Conservation (phyloP, 2,329 filamentous ascomycete species). For the Dactylellina haptotyla region DNA sequence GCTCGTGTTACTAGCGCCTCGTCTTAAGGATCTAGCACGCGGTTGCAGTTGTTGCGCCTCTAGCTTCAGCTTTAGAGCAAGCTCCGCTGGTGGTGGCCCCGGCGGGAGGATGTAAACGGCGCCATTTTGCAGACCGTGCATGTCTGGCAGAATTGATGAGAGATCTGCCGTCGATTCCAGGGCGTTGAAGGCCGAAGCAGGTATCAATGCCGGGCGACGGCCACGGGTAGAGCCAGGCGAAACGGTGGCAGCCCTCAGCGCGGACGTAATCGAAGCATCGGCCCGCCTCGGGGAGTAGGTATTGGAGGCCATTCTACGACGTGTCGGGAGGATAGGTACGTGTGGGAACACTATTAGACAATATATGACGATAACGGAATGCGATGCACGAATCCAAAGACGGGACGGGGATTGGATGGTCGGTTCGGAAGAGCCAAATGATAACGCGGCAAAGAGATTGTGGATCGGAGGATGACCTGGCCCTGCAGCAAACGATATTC, state of each 20-base stretch:
- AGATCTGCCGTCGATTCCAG: slow-evolving; percentile 44
- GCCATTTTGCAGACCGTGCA: slow-evolving; percentile 31
- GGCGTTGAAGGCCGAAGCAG: slow-evolving; percentile 40
- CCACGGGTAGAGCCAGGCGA: slow-evolving; percentile 18
- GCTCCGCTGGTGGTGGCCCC: slow-evolving; percentile 29
- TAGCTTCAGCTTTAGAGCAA: slow-evolving; percentile 34
- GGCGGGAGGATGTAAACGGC: slow-evolving; percentile 45
- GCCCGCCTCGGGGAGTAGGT: slow-evolving; percentile 37
- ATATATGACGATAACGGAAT: not conserved
- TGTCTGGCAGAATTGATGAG: slow-evolving; percentile 40
- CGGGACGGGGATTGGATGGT: slow-evolving; percentile 3
- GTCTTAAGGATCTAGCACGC: slow-evolving; percentile 13
- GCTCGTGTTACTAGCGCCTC: slow-evolving; percentile 25
- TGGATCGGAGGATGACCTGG: not conserved
- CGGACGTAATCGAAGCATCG: slow-evolving; percentile 26
- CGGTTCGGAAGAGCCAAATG: not conserved
- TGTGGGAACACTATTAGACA: not conserved
- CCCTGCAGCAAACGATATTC: not conserved
- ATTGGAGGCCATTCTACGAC: slow-evolving; percentile 25
- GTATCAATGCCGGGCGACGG: slow-evolving; percentile 43
- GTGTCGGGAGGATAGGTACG: not conserved
- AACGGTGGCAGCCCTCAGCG: slow-evolving; percentile 29
- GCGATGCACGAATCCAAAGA: not conserved
- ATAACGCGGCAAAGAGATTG: not conserved
- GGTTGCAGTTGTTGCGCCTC: slow-evolving; percentile 32